Evolutionary conservation across 1,284 basidiomycete species (phyloP), one percentile per base, ranked within the genome.

Genomic region (Takashimella tepidaria): DNA sequence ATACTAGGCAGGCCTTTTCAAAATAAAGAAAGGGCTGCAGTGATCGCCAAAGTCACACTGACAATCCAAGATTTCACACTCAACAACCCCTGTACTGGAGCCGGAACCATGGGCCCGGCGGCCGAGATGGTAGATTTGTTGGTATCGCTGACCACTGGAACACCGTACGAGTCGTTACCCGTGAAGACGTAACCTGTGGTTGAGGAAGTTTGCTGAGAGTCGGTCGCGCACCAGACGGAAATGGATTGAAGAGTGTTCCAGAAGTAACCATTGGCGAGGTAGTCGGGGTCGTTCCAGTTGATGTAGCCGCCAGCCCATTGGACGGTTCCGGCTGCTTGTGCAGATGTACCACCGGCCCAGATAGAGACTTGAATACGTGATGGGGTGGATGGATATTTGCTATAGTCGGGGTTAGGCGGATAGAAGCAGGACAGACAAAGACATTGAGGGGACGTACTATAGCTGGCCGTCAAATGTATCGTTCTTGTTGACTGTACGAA

Each of bases 281-380:
- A 89, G 73, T 90, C 88, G 24, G 84, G 79, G 69, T 89, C 81
- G 21, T 77, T 64, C 84, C 85, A 90, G 77, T 89, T 76, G 74
- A 89, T 87, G 80, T 86, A 79, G 37, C 87, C 86, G 55, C 86
- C 87, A 19, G 83, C 79, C 89, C 89, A 92, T 53, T 82, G 66
- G 27, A 90, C 73, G 4, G 86, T 89, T 31, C 89, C 89, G 41
- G 74, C 71, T 2, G 87, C 78, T 40, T 78, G 79, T 6, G 77
- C 67, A 42, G 78, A 53, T 64, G 86, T 84, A 40, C 88, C 88
- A 2, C 85, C 85, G 20, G 88, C 84, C 88, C 89, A 91, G 55
- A 90, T 64, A 52, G 85, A 88, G 55, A 91, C 73, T 72, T 91
- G 86, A 37, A 91, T 80, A 43, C 86, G 82, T 16, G 86, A 82